Evolutionary conservation across 2,329 filamentous ascomycete species (phyloP).

Genomic region (Arthrinium phaeospermum): DNA sequence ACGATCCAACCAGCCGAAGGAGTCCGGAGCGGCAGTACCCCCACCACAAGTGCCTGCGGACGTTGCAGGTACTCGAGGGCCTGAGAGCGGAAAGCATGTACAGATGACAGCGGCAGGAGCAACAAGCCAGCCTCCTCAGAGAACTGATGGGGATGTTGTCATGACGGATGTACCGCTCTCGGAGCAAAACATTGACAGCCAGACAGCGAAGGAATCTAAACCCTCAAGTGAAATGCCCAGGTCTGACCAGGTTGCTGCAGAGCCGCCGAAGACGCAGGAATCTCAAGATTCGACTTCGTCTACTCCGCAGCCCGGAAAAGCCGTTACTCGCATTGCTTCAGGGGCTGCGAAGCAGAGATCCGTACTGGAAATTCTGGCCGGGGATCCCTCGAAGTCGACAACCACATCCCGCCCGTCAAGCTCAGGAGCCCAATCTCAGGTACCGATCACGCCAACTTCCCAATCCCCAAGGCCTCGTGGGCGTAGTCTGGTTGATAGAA

Average conservation of each 20-base stretch:
- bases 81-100: neutral
- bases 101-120: neutral
- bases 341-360: slow-evolving; percentile 39
- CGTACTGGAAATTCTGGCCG: slow-evolving; percentile 39
- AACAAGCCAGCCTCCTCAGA: neutral
- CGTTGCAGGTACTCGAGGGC: neutral
- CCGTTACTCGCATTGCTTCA: slow-evolving; percentile 23
- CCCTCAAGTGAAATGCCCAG: neutral
- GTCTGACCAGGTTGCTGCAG: neutral
- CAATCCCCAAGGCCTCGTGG: slow-evolving; percentile 35
- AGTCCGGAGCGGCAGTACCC: neutral
- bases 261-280: neutral
- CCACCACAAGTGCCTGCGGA: neutral
- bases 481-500: slow-evolving; percentile 49
- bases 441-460: slow-evolving; percentile 37
- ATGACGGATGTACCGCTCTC: neutral
- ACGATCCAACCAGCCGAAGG: neutral
- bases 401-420: slow-evolving; percentile 16
- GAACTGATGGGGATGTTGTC: neutral
- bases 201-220: neutral
- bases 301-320: neutral
- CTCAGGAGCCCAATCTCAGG: slow-evolving; percentile 28
- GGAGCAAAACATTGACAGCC: neutral
- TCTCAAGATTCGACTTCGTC: neutral
- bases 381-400: slow-evolving; percentile 20